Evolutionary conservation across 192 early-diverging fungal genomes (phyloP).

Genomic region (Oehlia diaphana): DNA sequence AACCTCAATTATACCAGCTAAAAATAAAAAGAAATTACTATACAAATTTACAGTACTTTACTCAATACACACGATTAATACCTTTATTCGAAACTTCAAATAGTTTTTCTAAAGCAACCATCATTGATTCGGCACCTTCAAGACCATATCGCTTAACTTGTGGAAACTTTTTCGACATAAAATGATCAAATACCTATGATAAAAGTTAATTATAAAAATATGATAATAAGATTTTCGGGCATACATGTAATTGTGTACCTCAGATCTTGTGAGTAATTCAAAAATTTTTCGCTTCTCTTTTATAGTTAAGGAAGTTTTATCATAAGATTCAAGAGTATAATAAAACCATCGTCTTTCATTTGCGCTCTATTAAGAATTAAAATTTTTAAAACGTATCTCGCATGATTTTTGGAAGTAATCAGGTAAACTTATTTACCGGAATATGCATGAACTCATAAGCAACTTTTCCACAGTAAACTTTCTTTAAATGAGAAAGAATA

Average conservation of each 20-base stretch:
- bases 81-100: slow-evolving; percentile 70
- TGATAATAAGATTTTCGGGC: neutral
- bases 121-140: slow-evolving; percentile 96
- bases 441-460: slow-evolving; percentile 97
- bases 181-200: slow-evolving; percentile 87
- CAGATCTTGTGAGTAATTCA: slow-evolving; percentile 77
- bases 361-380: slow-evolving; percentile 50
- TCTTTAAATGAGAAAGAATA: slow-evolving; percentile 71
- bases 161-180: slow-evolving; percentile 96
- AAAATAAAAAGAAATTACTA: slow-evolving; percentile 11
- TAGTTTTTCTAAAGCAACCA: slow-evolving; percentile 86
- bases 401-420: neutral
- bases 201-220: slow-evolving; percentile 16
- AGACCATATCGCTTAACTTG: slow-evolving; percentile 96
- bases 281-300: slow-evolving; percentile 76
- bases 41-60: neutral
- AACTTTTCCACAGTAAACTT: slow-evolving; percentile 77
- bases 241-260: slow-evolving; percentile 37
- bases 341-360: slow-evolving; percentile 90
- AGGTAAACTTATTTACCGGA: slow-evolving; percentile 51
- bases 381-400: neutral
- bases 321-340: slow-evolving; percentile 76
- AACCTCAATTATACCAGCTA: slow-evolving; percentile 78
- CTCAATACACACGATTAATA: slow-evolving; percentile 23
- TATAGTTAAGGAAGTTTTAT: slow-evolving; percentile 52